A percentile compares a stretch with the other conserved stretches of the same genome.
phyloP scores from a whole-genome alignment of 345 rosid species.

The Citrus inodora region DNA sequence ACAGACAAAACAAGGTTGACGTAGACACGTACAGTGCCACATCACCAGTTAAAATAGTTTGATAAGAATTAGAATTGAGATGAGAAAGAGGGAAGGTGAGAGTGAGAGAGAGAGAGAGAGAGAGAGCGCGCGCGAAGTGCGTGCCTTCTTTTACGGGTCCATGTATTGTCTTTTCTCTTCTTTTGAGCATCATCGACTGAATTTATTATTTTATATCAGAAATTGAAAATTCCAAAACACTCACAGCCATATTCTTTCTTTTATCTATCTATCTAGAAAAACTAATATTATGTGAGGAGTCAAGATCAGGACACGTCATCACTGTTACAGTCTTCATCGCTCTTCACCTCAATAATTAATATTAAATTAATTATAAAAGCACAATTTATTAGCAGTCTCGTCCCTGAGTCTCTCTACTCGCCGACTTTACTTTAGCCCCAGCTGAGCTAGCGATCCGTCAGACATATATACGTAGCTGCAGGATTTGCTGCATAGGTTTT shows the following conservation, averaged over 20 bases:
- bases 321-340: not conserved
- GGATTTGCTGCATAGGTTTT: too few species aligned
- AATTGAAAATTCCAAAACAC: not conserved
- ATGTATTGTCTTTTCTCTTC: conserved; percentile 29
- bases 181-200: conserved; percentile 4
- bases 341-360: too few species aligned
- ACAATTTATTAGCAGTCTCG: too few species aligned
- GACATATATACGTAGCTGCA: too few species aligned
- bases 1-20: not conserved
- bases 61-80: not conserved
- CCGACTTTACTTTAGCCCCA: too few species aligned
- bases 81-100: not conserved
- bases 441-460: too few species aligned
- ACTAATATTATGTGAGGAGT: too few species aligned
- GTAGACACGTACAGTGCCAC: not conserved
- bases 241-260: conserved; percentile 5
- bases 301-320: not conserved
- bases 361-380: too few species aligned
- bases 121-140: not conserved
- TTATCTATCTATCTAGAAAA: too few species aligned
- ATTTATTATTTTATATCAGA: too few species aligned
- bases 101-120: too few species aligned
- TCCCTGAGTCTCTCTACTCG: too few species aligned
- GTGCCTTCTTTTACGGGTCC: conserved; percentile 26
- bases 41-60: not conserved